A percentile compares a stretch with the other conserved stretches of the same genome.
Conservation (phyloP, 495 filamentous ascomycete genomes). For the Parachaetomium inaequale region DNA sequence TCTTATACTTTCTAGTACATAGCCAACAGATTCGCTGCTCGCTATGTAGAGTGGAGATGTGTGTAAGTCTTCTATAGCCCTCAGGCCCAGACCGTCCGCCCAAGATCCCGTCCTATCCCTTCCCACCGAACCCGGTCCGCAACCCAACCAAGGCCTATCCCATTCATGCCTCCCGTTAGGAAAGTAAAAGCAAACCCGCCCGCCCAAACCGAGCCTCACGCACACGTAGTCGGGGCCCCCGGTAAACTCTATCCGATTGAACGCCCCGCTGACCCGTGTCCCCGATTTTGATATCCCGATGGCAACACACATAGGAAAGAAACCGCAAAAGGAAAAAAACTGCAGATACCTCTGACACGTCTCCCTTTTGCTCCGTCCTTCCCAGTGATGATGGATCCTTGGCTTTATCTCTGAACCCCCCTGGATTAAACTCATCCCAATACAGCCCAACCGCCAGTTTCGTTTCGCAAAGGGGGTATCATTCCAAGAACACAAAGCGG, state of each 20-base stretch:
- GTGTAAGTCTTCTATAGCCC: conserved; percentile 1
- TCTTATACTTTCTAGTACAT: conserved; percentile 4
- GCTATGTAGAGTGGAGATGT: conserved; percentile 20
- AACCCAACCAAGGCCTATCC: neutral
- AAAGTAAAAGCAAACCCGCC: neutral
- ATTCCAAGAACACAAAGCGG: conserved; percentile 18
- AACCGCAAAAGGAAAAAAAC: neutral
- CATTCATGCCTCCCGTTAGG: neutral
- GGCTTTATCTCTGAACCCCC: conserved; percentile 7
- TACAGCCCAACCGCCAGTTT: conserved; percentile 1
- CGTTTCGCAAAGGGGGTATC: conserved; percentile 25
- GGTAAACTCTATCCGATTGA: conserved; percentile 8
- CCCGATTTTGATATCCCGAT: conserved; percentile 9
- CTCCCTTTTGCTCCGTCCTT: neutral
- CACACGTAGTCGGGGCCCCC: conserved; percentile 11
- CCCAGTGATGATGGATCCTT: conserved; percentile 11
- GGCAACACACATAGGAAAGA: neutral
- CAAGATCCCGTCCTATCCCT: neutral
- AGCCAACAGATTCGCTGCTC: conserved; percentile 6
- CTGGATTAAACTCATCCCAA: neutral
- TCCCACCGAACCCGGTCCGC: neutral
- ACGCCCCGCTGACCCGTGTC: conserved; percentile 5
- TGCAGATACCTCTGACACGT: neutral
- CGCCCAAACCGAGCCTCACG: conserved; percentile 10
- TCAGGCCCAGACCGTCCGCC: neutral